phyloP scores from a whole-genome alignment of 2,329 filamentous ascomycete genomes.

The Arthrobotrys megalospora region DNA sequence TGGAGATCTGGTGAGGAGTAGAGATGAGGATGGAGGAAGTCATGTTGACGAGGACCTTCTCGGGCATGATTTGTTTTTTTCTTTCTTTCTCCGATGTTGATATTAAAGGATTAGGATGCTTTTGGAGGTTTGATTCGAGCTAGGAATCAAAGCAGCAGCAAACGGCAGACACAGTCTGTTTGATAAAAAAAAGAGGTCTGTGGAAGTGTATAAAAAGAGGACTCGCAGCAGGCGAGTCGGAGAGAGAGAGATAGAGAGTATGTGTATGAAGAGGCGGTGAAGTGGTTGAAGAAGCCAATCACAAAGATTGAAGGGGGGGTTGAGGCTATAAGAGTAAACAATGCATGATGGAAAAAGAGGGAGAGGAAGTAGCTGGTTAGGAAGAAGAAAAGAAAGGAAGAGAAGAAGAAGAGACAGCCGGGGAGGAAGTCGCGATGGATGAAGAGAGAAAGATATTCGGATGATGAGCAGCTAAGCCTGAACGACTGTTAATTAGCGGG shows the following conservation, averaged over 20 bases:
- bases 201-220: background rate
- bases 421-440: conserved; percentile 16
- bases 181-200: background rate
- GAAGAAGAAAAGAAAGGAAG: background rate
- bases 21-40: conserved; percentile 21
- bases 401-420: background rate
- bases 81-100: background rate
- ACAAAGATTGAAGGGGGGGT: conserved; percentile 19
- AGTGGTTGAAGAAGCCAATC: background rate
- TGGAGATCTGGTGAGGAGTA: conserved; percentile 57
- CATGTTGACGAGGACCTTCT: conserved; percentile 30
- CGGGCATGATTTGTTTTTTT: conserved; percentile 25
- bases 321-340: conserved; percentile 56
- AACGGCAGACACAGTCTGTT: conserved; percentile 37
- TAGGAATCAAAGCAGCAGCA: conserved; percentile 19
- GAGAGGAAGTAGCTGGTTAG: background rate
- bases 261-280: background rate
- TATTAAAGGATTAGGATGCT: background rate
- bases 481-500: background rate
- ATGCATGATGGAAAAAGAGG: conserved; percentile 39
- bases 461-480: conserved; percentile 18
- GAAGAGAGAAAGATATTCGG: conserved; percentile 2
- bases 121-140: background rate
- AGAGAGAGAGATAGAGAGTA: background rate
- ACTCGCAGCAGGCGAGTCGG: background rate